Evolutionary conservation across 1,284 basidiomycete species (phyloP).

Genomic region (Cutaneotrichosporon mucoides): DNA sequence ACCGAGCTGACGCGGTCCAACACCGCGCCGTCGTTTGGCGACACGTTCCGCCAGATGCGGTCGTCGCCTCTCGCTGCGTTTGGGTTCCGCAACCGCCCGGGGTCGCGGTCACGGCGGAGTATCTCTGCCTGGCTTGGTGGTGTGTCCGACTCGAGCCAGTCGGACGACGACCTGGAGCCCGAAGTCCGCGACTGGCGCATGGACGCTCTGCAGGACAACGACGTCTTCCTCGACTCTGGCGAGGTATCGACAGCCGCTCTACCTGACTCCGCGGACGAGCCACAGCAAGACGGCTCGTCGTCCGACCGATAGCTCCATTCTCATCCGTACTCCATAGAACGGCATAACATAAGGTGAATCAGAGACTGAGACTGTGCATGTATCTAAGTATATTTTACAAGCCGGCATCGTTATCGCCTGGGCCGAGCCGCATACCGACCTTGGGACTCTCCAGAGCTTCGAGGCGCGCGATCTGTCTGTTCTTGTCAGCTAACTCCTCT

Average conservation of each 20-base stretch:
- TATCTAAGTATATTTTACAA: slow-evolving; percentile 20
- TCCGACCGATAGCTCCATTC: background rate
- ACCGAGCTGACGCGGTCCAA: slow-evolving; percentile 1
- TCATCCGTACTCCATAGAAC: background rate
- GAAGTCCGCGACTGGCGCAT: slow-evolving; percentile 2
- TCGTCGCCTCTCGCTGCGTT: slow-evolving; percentile 27
- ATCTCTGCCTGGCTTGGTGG: slow-evolving; percentile 37
- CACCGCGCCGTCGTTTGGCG: slow-evolving; percentile 20
- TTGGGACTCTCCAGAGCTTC: slow-evolving; percentile 37
- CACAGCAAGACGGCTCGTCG: background rate
- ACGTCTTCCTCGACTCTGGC: slow-evolving; percentile 1
- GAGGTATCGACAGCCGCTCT: background rate
- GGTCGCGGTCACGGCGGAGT: slow-evolving; percentile 27
- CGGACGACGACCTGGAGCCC: slow-evolving; percentile 15
- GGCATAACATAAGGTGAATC: background rate
- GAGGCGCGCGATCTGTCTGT: slow-evolving; percentile 49
- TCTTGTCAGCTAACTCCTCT: background rate
- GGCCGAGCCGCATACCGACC: too few relatives aligned
- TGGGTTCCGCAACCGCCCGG: slow-evolving; percentile 19
- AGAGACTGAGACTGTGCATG: slow-evolving; percentile 10
- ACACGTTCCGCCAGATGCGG: slow-evolving; percentile 37
- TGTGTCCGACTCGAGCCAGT: slow-evolving; percentile 3
- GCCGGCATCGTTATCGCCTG: slow-evolving; percentile 23
- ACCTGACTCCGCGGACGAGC: slow-evolving; percentile 1
- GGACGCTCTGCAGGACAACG: slow-evolving; percentile 6